These are phyloP conservation scores for Pestalotiopsis sp. DNA, from an alignment of 2,329 filamentous ascomycete genomes.

Conservation along the genomic window DNA sequence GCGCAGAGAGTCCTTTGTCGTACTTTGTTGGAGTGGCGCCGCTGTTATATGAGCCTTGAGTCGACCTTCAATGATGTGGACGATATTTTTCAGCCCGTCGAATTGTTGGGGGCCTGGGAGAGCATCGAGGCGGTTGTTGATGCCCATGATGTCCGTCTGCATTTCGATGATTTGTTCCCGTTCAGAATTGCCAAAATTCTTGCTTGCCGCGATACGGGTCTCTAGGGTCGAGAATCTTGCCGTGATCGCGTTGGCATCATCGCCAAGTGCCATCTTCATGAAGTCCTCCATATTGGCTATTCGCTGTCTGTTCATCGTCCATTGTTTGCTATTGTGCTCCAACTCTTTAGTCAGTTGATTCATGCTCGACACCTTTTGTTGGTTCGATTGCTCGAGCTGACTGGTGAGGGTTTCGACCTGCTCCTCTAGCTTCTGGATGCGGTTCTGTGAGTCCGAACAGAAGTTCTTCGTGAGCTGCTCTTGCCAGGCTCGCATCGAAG, in stretches of 20 bases:
- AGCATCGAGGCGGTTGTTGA: neutral
- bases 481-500: neutral
- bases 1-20: neutral
- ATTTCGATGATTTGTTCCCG: slow-evolving; percentile 2
- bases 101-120: neutral
- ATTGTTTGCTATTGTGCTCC: neutral
- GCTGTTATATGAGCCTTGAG: neutral
- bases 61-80: neutral
- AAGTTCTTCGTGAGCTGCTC: neutral
- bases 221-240: neutral
- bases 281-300: neutral
- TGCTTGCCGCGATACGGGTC: neutral
- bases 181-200: neutral
- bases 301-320: neutral
- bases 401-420: neutral
- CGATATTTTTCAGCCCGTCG: neutral
- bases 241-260: neutral
- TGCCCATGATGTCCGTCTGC: neutral
- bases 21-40: neutral
- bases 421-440: neutral
- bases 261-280: neutral
- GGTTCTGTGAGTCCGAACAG: neutral
- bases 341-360: neutral
- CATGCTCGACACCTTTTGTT: neutral
- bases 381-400: slow-evolving; percentile 1